These are phyloP conservation scores for Venturia nashicola DNA, from an alignment of 2,329 filamentous ascomycete species.

Conservation along the genomic window DNA sequence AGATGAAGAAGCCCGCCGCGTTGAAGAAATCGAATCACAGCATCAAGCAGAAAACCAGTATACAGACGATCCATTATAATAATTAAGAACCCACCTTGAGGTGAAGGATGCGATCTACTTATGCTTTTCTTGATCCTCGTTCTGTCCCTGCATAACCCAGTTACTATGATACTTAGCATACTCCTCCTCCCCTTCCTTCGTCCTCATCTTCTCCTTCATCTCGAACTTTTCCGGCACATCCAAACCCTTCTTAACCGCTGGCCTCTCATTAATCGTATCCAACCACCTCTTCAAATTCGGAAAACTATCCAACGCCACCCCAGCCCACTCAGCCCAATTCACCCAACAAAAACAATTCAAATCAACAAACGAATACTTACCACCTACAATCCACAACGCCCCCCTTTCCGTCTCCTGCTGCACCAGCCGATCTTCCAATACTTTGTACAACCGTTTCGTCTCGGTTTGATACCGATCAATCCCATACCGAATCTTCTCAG, in stretches of 20 bases:
- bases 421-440: conserved; percentile 20
- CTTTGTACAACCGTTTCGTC: conserved; percentile 33
- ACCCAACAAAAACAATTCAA: conserved; percentile 65
- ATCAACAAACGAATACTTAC: conserved; percentile 36
- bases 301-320: conserved; percentile 20
- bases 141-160: conserved; percentile 27
- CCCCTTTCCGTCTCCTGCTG: conserved; percentile 12
- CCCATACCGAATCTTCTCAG: conserved; percentile 45
- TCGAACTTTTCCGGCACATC: conserved; percentile 25
- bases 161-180: conserved; percentile 24
- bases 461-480: conserved; percentile 36
- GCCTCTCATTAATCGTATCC: conserved; percentile 20
- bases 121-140: conserved; percentile 27
- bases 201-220: conserved; percentile 45
- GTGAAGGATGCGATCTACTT: conserved; percentile 11
- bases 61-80: conserved; percentile 7
- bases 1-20: conserved; percentile 49
- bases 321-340: conserved; percentile 30
- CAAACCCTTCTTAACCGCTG: conserved; percentile 21
- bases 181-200: conserved; percentile 46
- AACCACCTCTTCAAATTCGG: conserved; percentile 20
- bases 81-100: background rate
- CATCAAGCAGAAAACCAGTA: background rate
- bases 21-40: background rate
- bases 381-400: conserved; percentile 32